A percentile compares a stretch with the other conserved stretches of the same genome.
These are phyloP conservation scores for Scutellaria minor DNA, from an alignment of 257 asterid genomes.

Conservation along the genomic window DNA sequence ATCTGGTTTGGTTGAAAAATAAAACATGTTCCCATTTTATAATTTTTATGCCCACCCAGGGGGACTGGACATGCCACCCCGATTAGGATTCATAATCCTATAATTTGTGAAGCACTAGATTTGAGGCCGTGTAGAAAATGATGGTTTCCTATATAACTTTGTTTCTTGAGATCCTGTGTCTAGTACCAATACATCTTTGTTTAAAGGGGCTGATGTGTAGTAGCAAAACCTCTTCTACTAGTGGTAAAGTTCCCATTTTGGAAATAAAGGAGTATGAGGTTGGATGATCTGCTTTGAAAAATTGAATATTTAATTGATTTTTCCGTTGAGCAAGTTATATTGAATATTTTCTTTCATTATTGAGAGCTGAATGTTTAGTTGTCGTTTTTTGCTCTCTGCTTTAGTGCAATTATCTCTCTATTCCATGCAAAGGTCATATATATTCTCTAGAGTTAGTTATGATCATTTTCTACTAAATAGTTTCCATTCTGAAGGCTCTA, in stretches of 20 bases:
- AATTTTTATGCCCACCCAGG: too few relatives aligned
- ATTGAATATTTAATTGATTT: not conserved
- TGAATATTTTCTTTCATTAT: not conserved
- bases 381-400: constrained; percentile 1
- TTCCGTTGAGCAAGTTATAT: not conserved
- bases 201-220: not conserved
- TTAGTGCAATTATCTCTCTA: not conserved
- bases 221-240: not conserved
- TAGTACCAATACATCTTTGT: not conserved
- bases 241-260: not conserved
- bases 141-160: not conserved
- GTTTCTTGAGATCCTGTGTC: not conserved
- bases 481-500: constrained; percentile 26
- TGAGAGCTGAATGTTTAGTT: not conserved
- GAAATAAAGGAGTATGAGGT: not conserved
- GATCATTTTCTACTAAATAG: not conserved
- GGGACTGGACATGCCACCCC: too few relatives aligned
- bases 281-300: not conserved
- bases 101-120: too few relatives aligned
- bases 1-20: too few relatives aligned
- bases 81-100: too few relatives aligned
- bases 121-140: not conserved
- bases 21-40: too few relatives aligned
- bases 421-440: not conserved
- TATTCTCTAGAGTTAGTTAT: constrained; percentile 6